A percentile compares a stretch with the other conserved stretches of the same genome.
phyloP scores from a whole-genome alignment of 2,329 filamentous ascomycete species.

The Apiospora koreana region DNA sequence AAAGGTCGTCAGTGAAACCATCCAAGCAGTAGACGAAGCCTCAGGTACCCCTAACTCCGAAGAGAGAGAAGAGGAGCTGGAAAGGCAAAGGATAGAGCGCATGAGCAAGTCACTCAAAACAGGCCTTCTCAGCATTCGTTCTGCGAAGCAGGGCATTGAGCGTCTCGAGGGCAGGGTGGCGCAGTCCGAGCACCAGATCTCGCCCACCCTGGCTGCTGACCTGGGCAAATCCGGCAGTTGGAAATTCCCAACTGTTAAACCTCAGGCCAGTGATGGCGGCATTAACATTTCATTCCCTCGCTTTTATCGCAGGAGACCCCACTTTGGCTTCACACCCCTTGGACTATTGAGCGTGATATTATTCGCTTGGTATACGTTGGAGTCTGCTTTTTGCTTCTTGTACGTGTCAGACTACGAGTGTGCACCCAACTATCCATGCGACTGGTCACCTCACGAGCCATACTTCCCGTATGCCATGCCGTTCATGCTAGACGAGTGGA shows the following conservation, averaged over 20 bases:
- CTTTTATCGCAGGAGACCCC: slow-evolving; percentile 45
- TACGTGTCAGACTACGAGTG: slow-evolving; percentile 57
- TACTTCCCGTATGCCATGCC: slow-evolving; percentile 62
- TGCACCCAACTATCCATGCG: slow-evolving; percentile 44
- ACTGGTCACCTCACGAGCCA: slow-evolving; percentile 60
- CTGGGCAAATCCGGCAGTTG: slow-evolving; percentile 11
- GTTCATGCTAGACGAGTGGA: slow-evolving; percentile 64
- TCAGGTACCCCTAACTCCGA: neutral
- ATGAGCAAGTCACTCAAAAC: slow-evolving; percentile 56
- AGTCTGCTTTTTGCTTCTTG: slow-evolving; percentile 51
- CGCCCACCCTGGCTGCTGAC: slow-evolving; percentile 16
- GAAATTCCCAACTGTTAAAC: neutral
- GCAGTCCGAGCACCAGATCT: slow-evolving; percentile 34
- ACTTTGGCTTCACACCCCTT: slow-evolving; percentile 49
- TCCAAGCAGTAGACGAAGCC: slow-evolving; percentile 23
- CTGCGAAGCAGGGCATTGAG: slow-evolving; percentile 59
- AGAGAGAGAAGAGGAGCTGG: slow-evolving; percentile 23
- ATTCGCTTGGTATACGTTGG: slow-evolving; percentile 55
- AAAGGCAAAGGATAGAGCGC: slow-evolving; percentile 38
- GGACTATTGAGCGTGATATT: slow-evolving; percentile 47
- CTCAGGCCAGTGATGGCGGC: slow-evolving; percentile 31
- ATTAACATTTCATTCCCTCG: slow-evolving; percentile 47
- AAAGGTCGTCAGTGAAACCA: slow-evolving; percentile 27
- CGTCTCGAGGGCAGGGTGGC: slow-evolving; percentile 55
- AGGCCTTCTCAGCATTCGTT: slow-evolving; percentile 53